Evolutionary conservation across 352 stramenopile genomes (phyloP), one percentile per base, ranked within the genome.

Genomic region (Hyaloperonospora brassicae): DNA sequence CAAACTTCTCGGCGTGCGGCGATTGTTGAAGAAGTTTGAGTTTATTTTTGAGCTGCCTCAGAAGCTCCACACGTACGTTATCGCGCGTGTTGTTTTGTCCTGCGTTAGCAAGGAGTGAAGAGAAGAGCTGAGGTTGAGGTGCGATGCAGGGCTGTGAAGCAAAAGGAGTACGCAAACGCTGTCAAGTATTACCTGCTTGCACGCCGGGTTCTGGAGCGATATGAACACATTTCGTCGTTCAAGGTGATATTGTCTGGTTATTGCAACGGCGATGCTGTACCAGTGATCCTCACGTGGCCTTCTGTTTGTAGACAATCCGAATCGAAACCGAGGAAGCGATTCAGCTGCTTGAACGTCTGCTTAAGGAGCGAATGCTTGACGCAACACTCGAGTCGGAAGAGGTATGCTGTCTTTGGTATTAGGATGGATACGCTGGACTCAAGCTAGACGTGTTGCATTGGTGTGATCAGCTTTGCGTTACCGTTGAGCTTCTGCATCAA

Each of bases 41-140:
- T 98, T 98, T 42, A 86, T 99, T 44, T 96, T 98, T 39, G 95
- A 98, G 50, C 70, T 99, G 2, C 97, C 97, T 9, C 73, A 91
- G 68, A 80, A 87, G 36, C 71, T 97, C 7, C 84, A 80, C 30
- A 70, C 68, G 68, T 87, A 52, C 48, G 68, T 62, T 10, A 5
- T 1, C 14, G 8, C 8, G 27, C 4, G 27, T 34, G 4, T 34
- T 17, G 17, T 17, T 17, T 17, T 17, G 0, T 17, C 17, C 11
- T 46, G 40, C 11, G 13, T 35, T 17, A 9, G 21, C 14, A 13
- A 46, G 21, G 13, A 23, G 10, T 10, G 5, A 9, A n/a, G 8
- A 46, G 21, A 17, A 17, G 0, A 30, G n/a, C 30, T 47, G 40
- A 34, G 17, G 5, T 46, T 27, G 40, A 1, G 27, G 27, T 38